phyloP scores from a whole-genome alignment of 352 stramenopile genomes.

The Phytophthora fragariae region DNA sequence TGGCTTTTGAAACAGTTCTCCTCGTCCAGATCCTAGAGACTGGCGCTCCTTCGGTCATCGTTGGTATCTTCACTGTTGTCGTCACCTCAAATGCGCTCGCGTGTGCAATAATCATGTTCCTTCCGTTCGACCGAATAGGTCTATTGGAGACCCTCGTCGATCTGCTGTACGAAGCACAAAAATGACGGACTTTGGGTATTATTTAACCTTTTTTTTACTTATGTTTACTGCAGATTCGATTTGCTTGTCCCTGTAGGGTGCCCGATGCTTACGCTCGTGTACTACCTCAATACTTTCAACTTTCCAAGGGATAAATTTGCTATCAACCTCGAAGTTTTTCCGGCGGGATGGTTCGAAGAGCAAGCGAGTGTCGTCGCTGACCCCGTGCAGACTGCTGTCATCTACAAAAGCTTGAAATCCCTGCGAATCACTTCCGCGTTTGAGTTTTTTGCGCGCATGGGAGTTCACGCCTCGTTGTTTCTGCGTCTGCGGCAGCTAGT shows the following conservation, averaged over 20 bases:
- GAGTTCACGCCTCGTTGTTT: conserved; percentile 36
- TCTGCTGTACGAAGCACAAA: conserved; percentile 8
- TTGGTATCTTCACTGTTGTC: conserved; percentile 30
- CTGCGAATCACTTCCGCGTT: conserved; percentile 39
- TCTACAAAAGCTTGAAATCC: conserved; percentile 42
- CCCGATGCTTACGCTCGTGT: conserved; percentile 41
- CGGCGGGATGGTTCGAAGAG: conserved; percentile 34
- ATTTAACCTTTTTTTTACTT: not conserved
- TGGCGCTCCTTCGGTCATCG: conserved; percentile 21
- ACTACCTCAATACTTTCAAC: conserved; percentile 42
- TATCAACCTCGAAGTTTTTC: conserved; percentile 40
- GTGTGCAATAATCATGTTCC: conserved; percentile 30
- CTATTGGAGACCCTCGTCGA: conserved; percentile 26
- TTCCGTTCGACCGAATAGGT: conserved; percentile 17
- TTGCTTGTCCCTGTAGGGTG: conserved; percentile 43
- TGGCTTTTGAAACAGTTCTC: conserved; percentile 32
- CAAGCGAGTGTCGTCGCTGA: conserved; percentile 31
- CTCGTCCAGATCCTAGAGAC: conserved; percentile 34
- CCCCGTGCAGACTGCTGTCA: conserved; percentile 25
- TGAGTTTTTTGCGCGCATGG: conserved; percentile 41
- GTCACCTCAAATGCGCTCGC: conserved; percentile 26
- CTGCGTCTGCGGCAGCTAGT: conserved; percentile 22
- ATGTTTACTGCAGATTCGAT: conserved; percentile 37
- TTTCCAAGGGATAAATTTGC: conserved; percentile 39
- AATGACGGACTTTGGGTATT: not conserved